Base-by-base conservation (phyloP, 2,329 filamentous ascomycete genomes). In the Ceratocystis diversiconidia region DNA sequence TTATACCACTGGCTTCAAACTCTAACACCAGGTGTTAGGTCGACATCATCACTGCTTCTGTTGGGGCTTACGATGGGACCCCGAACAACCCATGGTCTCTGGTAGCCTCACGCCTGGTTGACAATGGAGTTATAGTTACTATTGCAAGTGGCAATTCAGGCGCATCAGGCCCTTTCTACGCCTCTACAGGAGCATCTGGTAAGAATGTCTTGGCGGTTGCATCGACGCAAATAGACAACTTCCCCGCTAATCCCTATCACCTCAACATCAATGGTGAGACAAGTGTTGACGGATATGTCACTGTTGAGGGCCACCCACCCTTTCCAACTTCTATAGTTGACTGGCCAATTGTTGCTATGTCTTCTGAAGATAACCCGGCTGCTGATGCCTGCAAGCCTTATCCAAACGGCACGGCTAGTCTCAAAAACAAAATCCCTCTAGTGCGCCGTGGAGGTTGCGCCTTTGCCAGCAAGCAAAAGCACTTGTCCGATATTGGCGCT, bases 61-160 rank as follows among this genome's bases (percentile, higher is more conserved):
- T 78, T 61, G 75, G 76, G 1, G 68, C 70, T 1, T 70, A 73
- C 1, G 72, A 73, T 57, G 78, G 78, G 17, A 77, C 74, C 69
- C 70, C 70, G 17, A 72, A 76, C 41, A 76, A 77, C 44, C 74
- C 75, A 6, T 78, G 75, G 76, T 75, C 76, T 1, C 68, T 75
- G 1, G 70, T 79, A 2, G 74, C 75, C 6, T 76, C 73, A 22
- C 73, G 75, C 5, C 72, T 79, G 46, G 77, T 77, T 17, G 71
- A 75, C 4, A 72, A 76, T 30, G 80, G 80, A 6, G 74, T 82
- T 0, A 75, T 81, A 5, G 75, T 81, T 17, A 77, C 77, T 6
- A 76, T 81, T 25, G 76, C 79, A 1, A 79, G 77, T 4, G 80
- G 80, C 6, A 83, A 83, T 64, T 75, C 76, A 12, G 80, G 80